Evolutionary conservation across 768 basidiomycete genomes (phyloP).

Genomic region (Russula dissimulans): DNA sequence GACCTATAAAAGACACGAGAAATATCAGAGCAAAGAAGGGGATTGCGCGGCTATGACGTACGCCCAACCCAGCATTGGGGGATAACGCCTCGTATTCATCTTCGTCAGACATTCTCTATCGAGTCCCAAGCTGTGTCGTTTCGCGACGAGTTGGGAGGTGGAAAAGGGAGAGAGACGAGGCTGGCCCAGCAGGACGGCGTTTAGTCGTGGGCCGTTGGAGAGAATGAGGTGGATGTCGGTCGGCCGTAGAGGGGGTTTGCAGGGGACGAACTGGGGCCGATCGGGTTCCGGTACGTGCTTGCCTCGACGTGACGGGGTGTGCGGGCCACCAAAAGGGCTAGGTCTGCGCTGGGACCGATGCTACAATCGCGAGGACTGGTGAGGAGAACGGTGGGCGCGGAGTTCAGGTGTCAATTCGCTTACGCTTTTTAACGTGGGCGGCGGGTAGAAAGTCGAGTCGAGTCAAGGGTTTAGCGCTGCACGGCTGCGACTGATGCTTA

Average conservation of each 20-base stretch:
- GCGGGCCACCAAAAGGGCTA: not conserved
- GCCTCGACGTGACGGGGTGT: not conserved
- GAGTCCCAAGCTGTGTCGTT: not conserved
- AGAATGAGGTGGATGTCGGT: not conserved
- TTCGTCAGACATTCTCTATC: slow-evolving; percentile 37
- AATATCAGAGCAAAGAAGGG: slow-evolving; percentile 13
- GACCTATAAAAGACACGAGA: slow-evolving; percentile 41
- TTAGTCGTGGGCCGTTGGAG: not conserved
- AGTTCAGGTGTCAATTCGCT: not conserved
- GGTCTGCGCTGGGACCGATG: not conserved
- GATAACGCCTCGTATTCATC: slow-evolving; percentile 59
- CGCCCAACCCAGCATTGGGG: slow-evolving; percentile 70
- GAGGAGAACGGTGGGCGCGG: not conserved
- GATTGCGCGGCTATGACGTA: slow-evolving; percentile 28
- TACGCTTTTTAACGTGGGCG: not conserved
- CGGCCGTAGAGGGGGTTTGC: not conserved
- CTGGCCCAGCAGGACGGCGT: not conserved
- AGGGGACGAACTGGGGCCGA: not conserved
- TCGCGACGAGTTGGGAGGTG: not conserved
- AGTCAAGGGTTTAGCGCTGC: not conserved
- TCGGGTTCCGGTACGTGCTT: not conserved
- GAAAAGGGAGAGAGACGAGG: not conserved
- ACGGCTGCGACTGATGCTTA: not conserved
- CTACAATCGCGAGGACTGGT: no score
- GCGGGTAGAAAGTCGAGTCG: not conserved